A percentile compares a stretch with the other conserved stretches of the same genome.
Conservation (phyloP, 495 filamentous ascomycete species). For the Xylaria telfairii region DNA sequence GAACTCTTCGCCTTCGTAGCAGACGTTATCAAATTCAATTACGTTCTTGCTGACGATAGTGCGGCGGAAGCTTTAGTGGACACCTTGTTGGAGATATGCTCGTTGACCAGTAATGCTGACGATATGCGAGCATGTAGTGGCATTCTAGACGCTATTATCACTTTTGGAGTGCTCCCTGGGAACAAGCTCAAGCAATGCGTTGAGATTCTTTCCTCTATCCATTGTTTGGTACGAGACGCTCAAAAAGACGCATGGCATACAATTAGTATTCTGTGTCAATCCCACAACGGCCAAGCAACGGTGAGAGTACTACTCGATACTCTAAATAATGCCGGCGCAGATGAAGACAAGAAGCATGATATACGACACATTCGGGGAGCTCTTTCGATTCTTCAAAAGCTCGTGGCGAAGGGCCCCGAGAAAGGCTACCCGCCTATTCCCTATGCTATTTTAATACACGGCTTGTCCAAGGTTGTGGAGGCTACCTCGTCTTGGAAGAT, state of each 20-base stretch:
- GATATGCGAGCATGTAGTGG: constrained; percentile 79
- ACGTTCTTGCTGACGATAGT: constrained; percentile 71
- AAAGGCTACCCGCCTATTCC: constrained; percentile 69
- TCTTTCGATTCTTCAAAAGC: constrained; percentile 71
- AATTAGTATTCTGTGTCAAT: constrained; percentile 77
- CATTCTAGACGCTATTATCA: constrained; percentile 80
- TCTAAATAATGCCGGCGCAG: constrained; percentile 57
- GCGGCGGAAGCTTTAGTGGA: constrained; percentile 72
- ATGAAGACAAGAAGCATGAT: constrained; percentile 59
- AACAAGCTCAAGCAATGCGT: constrained; percentile 71
- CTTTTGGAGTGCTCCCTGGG: constrained; percentile 77
- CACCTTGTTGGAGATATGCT: constrained; percentile 73
- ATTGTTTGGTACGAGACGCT: constrained; percentile 72
- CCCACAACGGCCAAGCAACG: constrained; percentile 76
- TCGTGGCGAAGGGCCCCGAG: constrained; percentile 61
- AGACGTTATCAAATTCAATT: constrained; percentile 85
- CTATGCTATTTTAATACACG: constrained; percentile 62
- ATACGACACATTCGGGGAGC: constrained; percentile 69
- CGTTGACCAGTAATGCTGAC: constrained; percentile 70
- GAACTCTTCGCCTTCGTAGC: constrained; percentile 75
- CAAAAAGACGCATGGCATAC: constrained; percentile 77
- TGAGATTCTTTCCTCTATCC: constrained; percentile 81
- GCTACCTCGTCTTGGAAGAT: constrained; percentile 58
- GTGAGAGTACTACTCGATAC: constrained; percentile 69
- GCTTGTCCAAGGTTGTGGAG: constrained; percentile 63